Base-by-base conservation (phyloP, 2,329 filamentous ascomycete genomes). In the Colletotrichum sp. region DNA sequence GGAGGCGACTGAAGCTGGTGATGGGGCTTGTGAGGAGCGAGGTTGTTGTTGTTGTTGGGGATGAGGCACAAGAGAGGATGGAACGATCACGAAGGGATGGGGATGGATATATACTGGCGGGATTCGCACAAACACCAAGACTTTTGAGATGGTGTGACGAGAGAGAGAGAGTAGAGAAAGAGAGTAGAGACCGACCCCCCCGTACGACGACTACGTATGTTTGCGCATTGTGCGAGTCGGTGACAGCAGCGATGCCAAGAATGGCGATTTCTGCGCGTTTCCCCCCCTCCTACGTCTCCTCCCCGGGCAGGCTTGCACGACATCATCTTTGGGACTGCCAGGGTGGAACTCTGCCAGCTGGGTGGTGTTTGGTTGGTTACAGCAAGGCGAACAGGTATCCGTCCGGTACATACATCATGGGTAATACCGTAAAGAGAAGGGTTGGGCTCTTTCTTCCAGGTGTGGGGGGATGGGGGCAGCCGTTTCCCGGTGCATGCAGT, bases 211-310 rank as follows among this genome's bases (percentile, higher is more conserved):
- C 71, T 67, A 57, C 54, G 71, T 71, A 71, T 57, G 68, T 29
- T 55, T 43, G 68, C 15, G 59, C 38, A 61, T 54, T 58, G 62
- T 70, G 62, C 34, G 71, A 73, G 68, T 71, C 71, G 71, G 68
- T 73, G 68, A 67, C 71, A 73, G 71, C 71, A 66, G 68, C 29
- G 24, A 16, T 63, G 71, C 71, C 71, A 73, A 73, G 71, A 62
- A 73, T 71, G 68, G 68, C 71, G 71, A 73, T 71, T 66, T 66
- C 51, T 57, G 54, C 54, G 21, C 24, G n/a, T 51, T 8, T 13
- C n/a, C 36, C 43, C 18, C 43, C 38, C 36, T 43, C 36, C 36
- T 13, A 36, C 34, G 6, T 18, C 36, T 38, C 36, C 38, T 47
- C 38, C 2, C 43, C 43, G 21, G n/a, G 21, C 54, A 51, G n/a